A percentile compares a stretch with the other conserved stretches of the same genome.
These are phyloP conservation scores for Omphalotus olearius DNA, from an alignment of 1,284 basidiomycete species.

Conservation along the genomic window DNA sequence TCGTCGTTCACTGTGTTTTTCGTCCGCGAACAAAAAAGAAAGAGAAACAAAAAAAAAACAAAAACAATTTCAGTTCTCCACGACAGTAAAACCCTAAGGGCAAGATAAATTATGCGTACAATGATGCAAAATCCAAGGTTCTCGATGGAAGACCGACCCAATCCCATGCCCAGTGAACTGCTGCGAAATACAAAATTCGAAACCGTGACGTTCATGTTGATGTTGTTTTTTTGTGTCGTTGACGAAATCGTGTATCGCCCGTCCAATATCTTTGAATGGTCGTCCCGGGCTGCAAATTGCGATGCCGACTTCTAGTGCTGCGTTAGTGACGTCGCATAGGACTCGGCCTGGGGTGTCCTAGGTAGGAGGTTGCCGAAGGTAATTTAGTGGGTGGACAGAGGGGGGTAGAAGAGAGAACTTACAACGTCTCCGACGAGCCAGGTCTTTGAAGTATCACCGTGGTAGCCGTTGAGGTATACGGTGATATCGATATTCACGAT, in stretches of 20 bases:
- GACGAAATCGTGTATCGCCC: slow-evolving; percentile 62
- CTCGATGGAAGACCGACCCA: slow-evolving; percentile 75
- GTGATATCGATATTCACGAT: slow-evolving; percentile 87
- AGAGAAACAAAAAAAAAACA: slow-evolving; percentile 4
- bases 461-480: slow-evolving; percentile 72
- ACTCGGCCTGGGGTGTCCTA: slow-evolving; percentile 63
- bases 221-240: slow-evolving; percentile 17
- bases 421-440: slow-evolving; percentile 79
- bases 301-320: slow-evolving; percentile 74
- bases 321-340: slow-evolving; percentile 57
- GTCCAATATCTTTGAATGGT: slow-evolving; percentile 73
- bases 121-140: slow-evolving; percentile 81
- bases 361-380: slow-evolving; percentile 21
- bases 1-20: slow-evolving; percentile 85
- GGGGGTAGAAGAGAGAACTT: slow-evolving; percentile 13
- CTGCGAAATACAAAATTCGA: slow-evolving; percentile 56
- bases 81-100: not conserved
- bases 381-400: not conserved
- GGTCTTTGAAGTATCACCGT: slow-evolving; percentile 83
- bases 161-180: slow-evolving; percentile 88
- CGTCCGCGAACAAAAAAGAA: too few relatives aligned
- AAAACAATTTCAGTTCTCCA: too few relatives aligned
- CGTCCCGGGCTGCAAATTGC: slow-evolving; percentile 71
- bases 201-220: slow-evolving; percentile 11
- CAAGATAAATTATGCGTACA: slow-evolving; percentile 20